Evolutionary conservation across 1,284 basidiomycete species (phyloP).

Genomic region (Phylloboletellus chloephorus): DNA sequence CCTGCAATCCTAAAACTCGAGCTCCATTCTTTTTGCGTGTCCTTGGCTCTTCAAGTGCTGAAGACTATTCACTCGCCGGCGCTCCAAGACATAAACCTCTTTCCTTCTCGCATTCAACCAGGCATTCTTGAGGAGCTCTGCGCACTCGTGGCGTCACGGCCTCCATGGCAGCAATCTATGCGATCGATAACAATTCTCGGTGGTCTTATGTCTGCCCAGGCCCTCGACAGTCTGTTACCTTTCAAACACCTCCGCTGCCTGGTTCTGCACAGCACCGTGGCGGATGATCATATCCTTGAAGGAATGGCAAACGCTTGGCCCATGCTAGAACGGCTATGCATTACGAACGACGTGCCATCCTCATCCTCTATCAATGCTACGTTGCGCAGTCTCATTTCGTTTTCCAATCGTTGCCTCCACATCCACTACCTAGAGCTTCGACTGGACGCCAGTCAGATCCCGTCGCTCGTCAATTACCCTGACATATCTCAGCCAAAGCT

Average conservation of each 20-base stretch:
- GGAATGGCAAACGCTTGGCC: conserved; percentile 24
- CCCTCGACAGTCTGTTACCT: background rate
- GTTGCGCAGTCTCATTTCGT: conserved; percentile 10
- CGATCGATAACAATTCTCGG: background rate
- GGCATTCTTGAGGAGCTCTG: background rate
- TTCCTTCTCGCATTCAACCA: background rate
- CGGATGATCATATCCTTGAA: conserved; percentile 17
- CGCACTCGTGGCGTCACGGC: background rate
- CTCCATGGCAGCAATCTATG: background rate
- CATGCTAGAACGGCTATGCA: conserved; percentile 17
- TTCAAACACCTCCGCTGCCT: conserved; percentile 17
- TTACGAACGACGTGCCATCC: conserved; percentile 18
- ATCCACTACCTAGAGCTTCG: conserved; percentile 16
- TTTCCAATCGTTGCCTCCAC: conserved; percentile 18
- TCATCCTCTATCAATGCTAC: conserved; percentile 16
- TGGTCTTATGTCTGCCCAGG: background rate
- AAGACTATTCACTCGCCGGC: background rate
- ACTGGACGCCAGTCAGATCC: conserved; percentile 19
- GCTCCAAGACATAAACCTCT: background rate
- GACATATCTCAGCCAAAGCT: background rate
- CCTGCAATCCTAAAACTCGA: background rate
- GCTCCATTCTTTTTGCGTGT: background rate
- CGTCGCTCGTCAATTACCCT: background rate
- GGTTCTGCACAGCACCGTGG: conserved; percentile 13
- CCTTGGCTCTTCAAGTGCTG: background rate